Percentiles rank a stretch among this genome's conserved stretches.
phyloP scores from a whole-genome alignment of 2,329 filamentous ascomycete genomes.

The Hypomyces perniciosus region DNA sequence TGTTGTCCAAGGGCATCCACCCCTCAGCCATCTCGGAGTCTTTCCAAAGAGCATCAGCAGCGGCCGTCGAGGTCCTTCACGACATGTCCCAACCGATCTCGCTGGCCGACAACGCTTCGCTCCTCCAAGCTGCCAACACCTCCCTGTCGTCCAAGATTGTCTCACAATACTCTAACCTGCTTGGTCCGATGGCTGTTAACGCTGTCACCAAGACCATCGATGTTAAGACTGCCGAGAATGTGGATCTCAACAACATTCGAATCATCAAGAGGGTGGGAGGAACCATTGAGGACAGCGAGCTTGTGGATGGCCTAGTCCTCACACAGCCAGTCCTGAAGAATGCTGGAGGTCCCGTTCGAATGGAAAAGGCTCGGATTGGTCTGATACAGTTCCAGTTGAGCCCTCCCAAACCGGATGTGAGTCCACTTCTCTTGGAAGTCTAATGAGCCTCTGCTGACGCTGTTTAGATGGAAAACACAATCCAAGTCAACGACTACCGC shows the following conservation, averaged over 20 bases:
- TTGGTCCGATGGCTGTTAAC: constrained; percentile 98
- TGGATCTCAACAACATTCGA: constrained; percentile 92
- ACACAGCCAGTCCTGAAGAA: constrained; percentile 92
- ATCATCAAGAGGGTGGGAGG: constrained; percentile 97
- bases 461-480: constrained; percentile 92
- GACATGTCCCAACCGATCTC: constrained; percentile 94
- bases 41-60: constrained; percentile 89
- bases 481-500: constrained; percentile 97
- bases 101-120: constrained; percentile 77
- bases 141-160: constrained; percentile 98
- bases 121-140: constrained; percentile 94
- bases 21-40: constrained; percentile 96
- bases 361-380: constrained; percentile 96
- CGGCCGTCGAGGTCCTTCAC: constrained; percentile 83
- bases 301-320: constrained; percentile 89
- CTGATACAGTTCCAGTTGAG: constrained; percentile 98
- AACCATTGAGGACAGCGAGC: constrained; percentile 96
- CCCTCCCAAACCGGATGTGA: constrained; percentile 91
- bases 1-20: constrained; percentile 91
- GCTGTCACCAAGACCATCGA: constrained; percentile 95
- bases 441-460: constrained; percentile 16
- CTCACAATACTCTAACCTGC: constrained; percentile 87
- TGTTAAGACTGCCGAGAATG: constrained; percentile 89
- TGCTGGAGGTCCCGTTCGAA: constrained; percentile 80
- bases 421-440: constrained; percentile 24